Percentiles rank a stretch among this genome's conserved stretches.
Conservation (phyloP, 2,329 filamentous ascomycete genomes). For the Pezicula rhizophila region DNA sequence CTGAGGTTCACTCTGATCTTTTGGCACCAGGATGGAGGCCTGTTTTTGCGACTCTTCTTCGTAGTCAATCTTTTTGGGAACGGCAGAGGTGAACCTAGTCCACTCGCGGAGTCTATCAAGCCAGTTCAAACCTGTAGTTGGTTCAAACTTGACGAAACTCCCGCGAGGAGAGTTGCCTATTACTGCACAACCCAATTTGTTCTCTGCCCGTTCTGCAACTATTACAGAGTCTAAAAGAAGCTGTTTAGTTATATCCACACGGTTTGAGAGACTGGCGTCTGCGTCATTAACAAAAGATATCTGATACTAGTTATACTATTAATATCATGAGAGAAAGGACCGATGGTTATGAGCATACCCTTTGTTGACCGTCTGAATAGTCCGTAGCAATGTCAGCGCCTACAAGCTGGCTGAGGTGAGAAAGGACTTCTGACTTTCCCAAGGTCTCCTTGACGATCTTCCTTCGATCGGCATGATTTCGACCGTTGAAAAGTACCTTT, state of each 20-base stretch:
- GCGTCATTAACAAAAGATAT: too few species aligned
- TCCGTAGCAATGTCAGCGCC: too few species aligned
- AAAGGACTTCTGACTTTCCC: too few species aligned
- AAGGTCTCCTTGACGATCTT: slow-evolving; percentile 4
- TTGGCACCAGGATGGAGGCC: neutral
- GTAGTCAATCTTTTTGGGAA: slow-evolving; percentile 3
- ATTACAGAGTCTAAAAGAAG: neutral
- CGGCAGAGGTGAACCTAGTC: slow-evolving; percentile 23
- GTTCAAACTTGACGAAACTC: slow-evolving; percentile 14
- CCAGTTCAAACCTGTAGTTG: slow-evolving; percentile 20
- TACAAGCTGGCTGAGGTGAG: too few species aligned
- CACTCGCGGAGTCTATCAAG: slow-evolving; percentile 21
- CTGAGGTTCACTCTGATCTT: neutral
- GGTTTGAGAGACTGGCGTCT: too few species aligned
- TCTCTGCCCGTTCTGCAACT: slow-evolving; percentile 9
- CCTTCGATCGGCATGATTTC: neutral
- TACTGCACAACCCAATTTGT: slow-evolving; percentile 12
- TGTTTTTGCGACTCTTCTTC: neutral
- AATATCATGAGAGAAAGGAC: too few species aligned
- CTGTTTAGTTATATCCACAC: neutral
- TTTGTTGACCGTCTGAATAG: too few species aligned
- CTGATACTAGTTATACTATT: too few species aligned
- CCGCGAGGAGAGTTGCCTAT: slow-evolving; percentile 3
- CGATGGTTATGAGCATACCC: too few species aligned
- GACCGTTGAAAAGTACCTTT: slow-evolving; percentile 8